Conservation (phyloP, 345 rosid genomes). For the Boechera stricta region DNA sequence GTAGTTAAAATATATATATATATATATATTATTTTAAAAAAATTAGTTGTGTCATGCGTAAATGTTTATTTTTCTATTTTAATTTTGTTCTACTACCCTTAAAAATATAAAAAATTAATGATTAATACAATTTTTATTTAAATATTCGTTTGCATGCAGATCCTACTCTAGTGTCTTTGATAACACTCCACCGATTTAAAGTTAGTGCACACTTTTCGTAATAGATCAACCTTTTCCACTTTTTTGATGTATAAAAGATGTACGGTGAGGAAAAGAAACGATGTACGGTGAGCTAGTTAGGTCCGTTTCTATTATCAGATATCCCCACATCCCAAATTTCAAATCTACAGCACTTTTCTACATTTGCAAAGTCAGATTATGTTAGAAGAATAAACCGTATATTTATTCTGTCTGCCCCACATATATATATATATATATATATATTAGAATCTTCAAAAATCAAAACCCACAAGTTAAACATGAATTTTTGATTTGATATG, state of each 20-base stretch:
- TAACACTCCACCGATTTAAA: constrained; percentile 13
- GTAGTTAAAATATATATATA: too few relatives aligned
- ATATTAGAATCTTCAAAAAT: not conserved
- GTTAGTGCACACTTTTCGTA: not conserved
- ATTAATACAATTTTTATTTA: too few relatives aligned
- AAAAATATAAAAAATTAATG: too few relatives aligned
- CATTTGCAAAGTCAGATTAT: not conserved
- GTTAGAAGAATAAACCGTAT: not conserved
- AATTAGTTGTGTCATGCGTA: too few relatives aligned
- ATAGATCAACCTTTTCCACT: constrained; percentile 17
- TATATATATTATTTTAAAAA: too few relatives aligned
- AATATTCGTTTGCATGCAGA: not conserved
- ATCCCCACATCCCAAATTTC: constrained; percentile 3
- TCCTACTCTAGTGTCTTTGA: not conserved
- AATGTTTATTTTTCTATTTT: too few relatives aligned
- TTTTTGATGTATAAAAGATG: constrained; percentile 10
- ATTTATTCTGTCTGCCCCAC: constrained; percentile 1
- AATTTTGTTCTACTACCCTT: too few relatives aligned
- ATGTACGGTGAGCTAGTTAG: constrained; percentile 28
- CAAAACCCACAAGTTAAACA: constrained; percentile 18
- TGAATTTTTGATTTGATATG: not conserved
- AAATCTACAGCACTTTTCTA: not conserved
- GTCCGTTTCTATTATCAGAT: not conserved
- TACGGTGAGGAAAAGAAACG: not conserved
- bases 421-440: not conserved